phyloP scores from a whole-genome alignment of 495 filamentous ascomycete genomes.

The Penicillium odoratum region DNA sequence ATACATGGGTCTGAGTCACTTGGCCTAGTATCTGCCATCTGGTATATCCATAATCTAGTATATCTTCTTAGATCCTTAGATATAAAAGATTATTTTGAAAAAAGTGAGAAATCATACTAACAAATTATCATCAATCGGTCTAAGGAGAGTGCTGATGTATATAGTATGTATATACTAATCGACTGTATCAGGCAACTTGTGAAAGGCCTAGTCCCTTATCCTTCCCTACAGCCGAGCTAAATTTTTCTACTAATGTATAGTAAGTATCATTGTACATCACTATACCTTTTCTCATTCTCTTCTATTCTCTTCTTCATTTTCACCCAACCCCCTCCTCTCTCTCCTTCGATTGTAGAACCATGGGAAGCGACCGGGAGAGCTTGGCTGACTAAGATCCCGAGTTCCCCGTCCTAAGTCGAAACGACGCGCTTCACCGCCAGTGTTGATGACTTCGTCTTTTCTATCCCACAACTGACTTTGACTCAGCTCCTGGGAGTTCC shows the following conservation, averaged over 20 bases:
- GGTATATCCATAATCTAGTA: too few relatives aligned
- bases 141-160: too few relatives aligned
- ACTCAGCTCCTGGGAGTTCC: conserved; percentile 3
- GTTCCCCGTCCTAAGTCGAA: conserved; percentile 13
- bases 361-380: conserved; percentile 7
- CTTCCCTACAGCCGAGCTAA: background rate
- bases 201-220: too few relatives aligned
- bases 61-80: too few relatives aligned
- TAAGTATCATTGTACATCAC: background rate
- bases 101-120: too few relatives aligned
- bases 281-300: background rate
- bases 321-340: background rate
- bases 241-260: background rate
- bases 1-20: too few relatives aligned
- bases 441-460: conserved; percentile 13
- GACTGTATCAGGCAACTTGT: too few relatives aligned
- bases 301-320: background rate
- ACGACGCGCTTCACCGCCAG: conserved; percentile 38
- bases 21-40: too few relatives aligned
- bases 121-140: too few relatives aligned
- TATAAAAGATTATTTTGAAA: too few relatives aligned
- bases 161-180: too few relatives aligned
- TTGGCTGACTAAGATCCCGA: conserved; percentile 23
- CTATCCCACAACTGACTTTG: conserved; percentile 8
- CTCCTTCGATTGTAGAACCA: background rate